phyloP scores from a whole-genome alignment of 2,329 filamentous ascomycete genomes.

The Venturia asperata region DNA sequence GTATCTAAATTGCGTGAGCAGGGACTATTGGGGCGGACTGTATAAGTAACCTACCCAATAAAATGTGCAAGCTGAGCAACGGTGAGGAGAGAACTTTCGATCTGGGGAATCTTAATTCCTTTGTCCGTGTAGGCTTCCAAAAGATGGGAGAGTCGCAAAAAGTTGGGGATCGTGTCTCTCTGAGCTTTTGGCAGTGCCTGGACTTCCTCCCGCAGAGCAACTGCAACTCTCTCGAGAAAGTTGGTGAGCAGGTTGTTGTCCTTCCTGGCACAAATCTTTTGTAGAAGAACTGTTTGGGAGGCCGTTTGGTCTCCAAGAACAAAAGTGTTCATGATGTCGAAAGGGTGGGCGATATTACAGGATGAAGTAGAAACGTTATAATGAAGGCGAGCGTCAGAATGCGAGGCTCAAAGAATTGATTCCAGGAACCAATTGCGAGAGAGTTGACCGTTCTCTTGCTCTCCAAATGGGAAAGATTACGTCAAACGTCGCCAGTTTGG shows the following conservation, averaged over 20 bases:
- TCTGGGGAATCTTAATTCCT: slow-evolving; percentile 50
- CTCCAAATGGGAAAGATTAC: neutral
- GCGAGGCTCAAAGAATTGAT: neutral
- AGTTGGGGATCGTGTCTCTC: slow-evolving; percentile 53
- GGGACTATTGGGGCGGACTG: neutral
- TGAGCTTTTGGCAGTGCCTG: slow-evolving; percentile 51
- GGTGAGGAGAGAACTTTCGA: slow-evolving; percentile 59
- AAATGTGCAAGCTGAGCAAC: slow-evolving; percentile 61
- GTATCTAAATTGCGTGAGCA: slow-evolving; percentile 32
- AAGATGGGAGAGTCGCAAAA: slow-evolving; percentile 56
- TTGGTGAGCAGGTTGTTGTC: slow-evolving; percentile 53
- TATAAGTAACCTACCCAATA: slow-evolving; percentile 50
- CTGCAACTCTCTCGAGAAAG: slow-evolving; percentile 53
- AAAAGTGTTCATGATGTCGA: slow-evolving; percentile 42
- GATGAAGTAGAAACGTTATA: neutral
- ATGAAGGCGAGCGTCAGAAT: slow-evolving; percentile 8
- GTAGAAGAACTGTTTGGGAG: slow-evolving; percentile 57
- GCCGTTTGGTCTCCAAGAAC: slow-evolving; percentile 67
- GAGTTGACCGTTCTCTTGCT: neutral
- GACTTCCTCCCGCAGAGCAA: slow-evolving; percentile 54
- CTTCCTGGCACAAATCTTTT: slow-evolving; percentile 41
- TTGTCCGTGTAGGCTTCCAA: slow-evolving; percentile 57
- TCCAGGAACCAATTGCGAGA: neutral
- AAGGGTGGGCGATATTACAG: neutral
- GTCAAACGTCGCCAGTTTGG: slow-evolving; percentile 1